phyloP scores from a whole-genome alignment of 2,329 filamentous ascomycete species.

The Eutypa lata region DNA sequence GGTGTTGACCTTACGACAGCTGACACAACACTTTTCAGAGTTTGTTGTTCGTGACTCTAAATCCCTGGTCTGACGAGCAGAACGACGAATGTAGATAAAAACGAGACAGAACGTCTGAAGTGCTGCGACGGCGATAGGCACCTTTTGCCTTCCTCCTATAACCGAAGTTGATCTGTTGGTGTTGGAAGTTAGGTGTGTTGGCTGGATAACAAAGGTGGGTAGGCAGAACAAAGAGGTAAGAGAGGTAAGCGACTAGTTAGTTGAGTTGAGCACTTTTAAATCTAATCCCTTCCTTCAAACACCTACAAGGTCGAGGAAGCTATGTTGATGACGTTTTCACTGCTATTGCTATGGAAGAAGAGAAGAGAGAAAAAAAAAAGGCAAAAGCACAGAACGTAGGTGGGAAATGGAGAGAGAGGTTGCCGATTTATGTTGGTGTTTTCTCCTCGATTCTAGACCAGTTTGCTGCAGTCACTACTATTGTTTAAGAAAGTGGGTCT shows the following conservation, averaged over 20 bases:
- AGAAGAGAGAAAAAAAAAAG: neutral
- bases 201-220: too few species aligned
- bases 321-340: neutral
- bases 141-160: constrained; percentile 11
- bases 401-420: neutral
- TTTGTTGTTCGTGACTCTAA: constrained; percentile 13
- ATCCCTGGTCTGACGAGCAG: constrained; percentile 4
- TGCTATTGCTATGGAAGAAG: neutral
- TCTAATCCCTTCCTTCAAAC: neutral
- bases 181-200: neutral
- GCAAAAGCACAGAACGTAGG: neutral
- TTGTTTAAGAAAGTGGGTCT: neutral
- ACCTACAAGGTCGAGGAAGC: neutral
- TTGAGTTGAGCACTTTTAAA: neutral
- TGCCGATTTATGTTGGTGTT: neutral
- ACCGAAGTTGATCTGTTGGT: neutral
- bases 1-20: constrained; percentile 42
- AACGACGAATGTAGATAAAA: constrained; percentile 10
- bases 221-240: too few species aligned
- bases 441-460: neutral
- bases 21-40: constrained; percentile 33
- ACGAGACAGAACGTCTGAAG: constrained; percentile 14
- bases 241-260: too few species aligned
- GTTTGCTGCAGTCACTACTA: neutral
- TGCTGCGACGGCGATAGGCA: constrained; percentile 14